Base-by-base conservation (phyloP, 208 protist species). In the Lotmaria passim region DNA sequence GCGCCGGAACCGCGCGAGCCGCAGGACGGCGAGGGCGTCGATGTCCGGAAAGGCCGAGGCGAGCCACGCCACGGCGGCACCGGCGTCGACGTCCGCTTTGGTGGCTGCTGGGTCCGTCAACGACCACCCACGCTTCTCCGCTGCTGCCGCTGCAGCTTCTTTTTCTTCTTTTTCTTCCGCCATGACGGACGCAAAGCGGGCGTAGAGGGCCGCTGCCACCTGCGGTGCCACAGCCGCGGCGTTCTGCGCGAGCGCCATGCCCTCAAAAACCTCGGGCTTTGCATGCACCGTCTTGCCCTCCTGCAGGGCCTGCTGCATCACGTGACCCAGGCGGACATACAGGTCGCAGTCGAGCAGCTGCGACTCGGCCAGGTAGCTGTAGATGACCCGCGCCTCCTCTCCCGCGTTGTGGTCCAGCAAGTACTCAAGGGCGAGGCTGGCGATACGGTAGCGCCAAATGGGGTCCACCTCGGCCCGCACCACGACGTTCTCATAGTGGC, bases 401-500 rank as follows among this genome's bases (percentile, higher is more conserved):
- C 67, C 82, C 17, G 82, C 83, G 70, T 81, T 79, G 75, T 67
- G 47, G 73, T 94, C 87, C 26, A 94, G 79, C 46, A 96, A 62
- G 75, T 79, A 96, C 62, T 86, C 81, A 3, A 94, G 62, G 19
- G 89, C 89, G 15, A 85, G 44, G 48, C 73, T 51, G 47, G 83
- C 79, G 71, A 96, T 93, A 43, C 89, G 87, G 72, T 86, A 96
- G 55, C 82, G 86, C 89, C 89, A 94, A 26, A 96, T 79, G n/a
- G 78, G 67, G 36, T 93, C 86, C 19, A 96, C 62, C 73, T 90
- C 85, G 0, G 84, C 86, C 38, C 91, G 85, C 23, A 93, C 89
- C 3, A 94, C 50, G 30, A 87, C 85, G 69, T 96, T 96, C 73
- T 96, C 91, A 75, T 94, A 94, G 70, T 83, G 73, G 17, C 89